These are phyloP conservation scores for Globisporangium polare DNA, from an alignment of 352 stramenopile species.

Conservation along the genomic window DNA sequence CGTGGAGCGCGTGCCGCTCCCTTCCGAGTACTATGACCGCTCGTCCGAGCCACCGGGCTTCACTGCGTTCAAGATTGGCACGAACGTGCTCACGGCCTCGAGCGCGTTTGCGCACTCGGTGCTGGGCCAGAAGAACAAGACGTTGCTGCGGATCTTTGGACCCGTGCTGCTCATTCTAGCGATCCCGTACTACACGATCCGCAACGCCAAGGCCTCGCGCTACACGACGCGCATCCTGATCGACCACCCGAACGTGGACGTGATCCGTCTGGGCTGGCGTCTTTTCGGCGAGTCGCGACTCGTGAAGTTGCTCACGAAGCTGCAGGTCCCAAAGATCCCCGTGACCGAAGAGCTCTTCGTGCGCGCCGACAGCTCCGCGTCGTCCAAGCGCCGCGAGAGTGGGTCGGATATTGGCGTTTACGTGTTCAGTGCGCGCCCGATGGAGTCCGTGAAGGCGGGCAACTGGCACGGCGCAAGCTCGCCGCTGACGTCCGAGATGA, in stretches of 20 bases:
- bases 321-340: conserved; percentile 60
- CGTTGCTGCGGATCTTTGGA: conserved; percentile 52
- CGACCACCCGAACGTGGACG: conserved; percentile 75
- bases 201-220: conserved; percentile 60
- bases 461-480: conserved; percentile 64
- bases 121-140: conserved; percentile 58
- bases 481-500: conserved; percentile 57
- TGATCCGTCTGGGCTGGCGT: conserved; percentile 82
- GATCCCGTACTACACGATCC: conserved; percentile 85
- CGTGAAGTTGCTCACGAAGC: conserved; percentile 54
- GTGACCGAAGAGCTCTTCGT: conserved; percentile 71
- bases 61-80: conserved; percentile 81
- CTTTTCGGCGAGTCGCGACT: conserved; percentile 82
- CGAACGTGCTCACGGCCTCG: conserved; percentile 70
- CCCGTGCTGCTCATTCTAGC: conserved; percentile 53
- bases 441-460: conserved; percentile 54
- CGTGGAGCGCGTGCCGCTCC: conserved; percentile 75
- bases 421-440: conserved; percentile 62
- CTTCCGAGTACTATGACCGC: conserved; percentile 79
- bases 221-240: conserved; percentile 80
- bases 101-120: conserved; percentile 78
- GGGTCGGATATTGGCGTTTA: conserved; percentile 64
- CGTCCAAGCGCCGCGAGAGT: conserved; percentile 30
- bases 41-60: conserved; percentile 78
- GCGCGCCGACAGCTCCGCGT: conserved; percentile 31